Base-by-base conservation (phyloP, 805 yeast species). In the Yamadazyma paraphyllophila region DNA sequence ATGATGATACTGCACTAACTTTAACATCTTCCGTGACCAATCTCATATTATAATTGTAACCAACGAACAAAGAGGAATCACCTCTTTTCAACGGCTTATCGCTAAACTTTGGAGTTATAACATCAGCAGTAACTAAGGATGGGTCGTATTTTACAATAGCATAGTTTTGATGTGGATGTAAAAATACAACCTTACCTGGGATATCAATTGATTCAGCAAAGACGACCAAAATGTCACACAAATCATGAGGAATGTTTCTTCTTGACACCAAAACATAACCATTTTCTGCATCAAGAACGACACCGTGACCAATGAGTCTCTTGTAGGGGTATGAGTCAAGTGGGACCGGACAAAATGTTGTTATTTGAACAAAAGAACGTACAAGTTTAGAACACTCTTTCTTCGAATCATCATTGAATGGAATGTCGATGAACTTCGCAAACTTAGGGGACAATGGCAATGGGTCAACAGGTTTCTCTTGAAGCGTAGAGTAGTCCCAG, bases 151-250 rank as follows among this genome's bases (percentile, higher is more conserved):
- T 80, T 20, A 91, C 73, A 46, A 90, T 80, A 1, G 95, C 90
- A 63, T 85, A 90, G 54, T 90, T 90, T 55, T 85, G 88, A 31
- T 88, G 80, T 29, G 97, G 97, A 60, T 90, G 97, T 57, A 88
- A 68, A 55, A 89, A 91, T 16, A 82, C 82, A 20, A 90, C 94
- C 51, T 81, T 74, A 1, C 85, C 97, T 0, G 95, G 88, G 11
- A 90, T 76, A 52, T 83, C 80, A 16, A 88, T 79, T 1, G 96
- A 85, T 51, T 91, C 96, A 3, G 97, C 96, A 59, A 91, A 80
- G 2, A 91, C 82, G 15, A 91, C 76, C 39, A 80, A 73, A 17
- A 90, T 74, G 62, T 91, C 96, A 53, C 83, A 74, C 54, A 84
- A 63, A 54, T 87, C 96, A 66, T 89, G 96, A 7, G 96, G 96